phyloP scores from a whole-genome alignment of 495 filamentous ascomycete species.

The Amniculicola lignicola region DNA sequence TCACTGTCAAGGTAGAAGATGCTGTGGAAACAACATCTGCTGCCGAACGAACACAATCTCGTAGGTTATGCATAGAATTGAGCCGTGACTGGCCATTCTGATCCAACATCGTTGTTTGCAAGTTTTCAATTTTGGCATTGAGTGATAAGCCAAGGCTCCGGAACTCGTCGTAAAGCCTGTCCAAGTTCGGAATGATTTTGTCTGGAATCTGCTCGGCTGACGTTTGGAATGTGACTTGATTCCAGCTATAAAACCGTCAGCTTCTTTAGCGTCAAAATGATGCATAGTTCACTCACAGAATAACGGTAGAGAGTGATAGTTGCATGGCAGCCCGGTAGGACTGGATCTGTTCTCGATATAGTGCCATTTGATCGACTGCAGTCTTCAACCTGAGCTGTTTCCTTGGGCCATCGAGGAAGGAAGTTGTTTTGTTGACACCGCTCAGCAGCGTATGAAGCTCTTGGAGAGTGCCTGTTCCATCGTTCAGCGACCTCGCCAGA shows the following conservation, averaged over 20 bases:
- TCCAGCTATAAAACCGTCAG: conserved; percentile 12
- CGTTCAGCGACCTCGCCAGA: conserved; percentile 12
- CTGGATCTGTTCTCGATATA: conserved; percentile 20
- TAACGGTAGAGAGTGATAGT: conserved; percentile 25
- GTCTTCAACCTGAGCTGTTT: conserved; percentile 28
- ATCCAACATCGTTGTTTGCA: conserved; percentile 4
- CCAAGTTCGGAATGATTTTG: conserved; percentile 20
- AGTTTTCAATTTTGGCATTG: conserved; percentile 17
- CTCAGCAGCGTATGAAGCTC: conserved; percentile 10
- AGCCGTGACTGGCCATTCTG: conserved; percentile 8
- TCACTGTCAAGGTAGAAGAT: conserved; percentile 10
- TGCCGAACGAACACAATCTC: conserved; percentile 28
- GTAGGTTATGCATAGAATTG: conserved; percentile 20
- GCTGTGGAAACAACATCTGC: conserved; percentile 26
- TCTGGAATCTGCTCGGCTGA: conserved; percentile 8
- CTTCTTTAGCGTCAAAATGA: neutral
- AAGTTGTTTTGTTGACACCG: conserved; percentile 12
- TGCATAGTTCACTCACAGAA: conserved; percentile 25
- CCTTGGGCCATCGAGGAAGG: conserved; percentile 16
- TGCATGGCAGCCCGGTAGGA: conserved; percentile 21
- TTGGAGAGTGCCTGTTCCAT: conserved; percentile 13
- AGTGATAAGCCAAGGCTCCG: conserved; percentile 11
- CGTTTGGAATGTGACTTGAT: conserved; percentile 23
- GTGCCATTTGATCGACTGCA: conserved; percentile 15
- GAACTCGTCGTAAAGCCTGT: conserved; percentile 23